Evolutionary conservation across 106 monocot genomes (phyloP), one percentile per base, ranked within the genome.

Genomic region (Apostasia ramifera): DNA sequence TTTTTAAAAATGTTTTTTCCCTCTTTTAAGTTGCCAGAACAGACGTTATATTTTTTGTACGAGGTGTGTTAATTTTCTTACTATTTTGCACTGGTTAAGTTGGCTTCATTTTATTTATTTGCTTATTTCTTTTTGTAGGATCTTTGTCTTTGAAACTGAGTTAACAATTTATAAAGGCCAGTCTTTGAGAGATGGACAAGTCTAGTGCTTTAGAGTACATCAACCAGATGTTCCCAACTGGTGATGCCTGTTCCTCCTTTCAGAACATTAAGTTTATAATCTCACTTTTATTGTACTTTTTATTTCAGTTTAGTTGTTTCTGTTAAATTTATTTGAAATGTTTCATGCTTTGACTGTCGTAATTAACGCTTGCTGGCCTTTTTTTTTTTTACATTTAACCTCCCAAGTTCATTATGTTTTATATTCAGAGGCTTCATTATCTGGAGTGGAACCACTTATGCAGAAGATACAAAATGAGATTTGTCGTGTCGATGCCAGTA

Each of bases 391-490:
- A 37, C 47, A 26, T 43, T 2, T 6, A 15, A 66, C 6, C 37
- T 10, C 65, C 1, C 49, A n/a, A 4, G 12, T 68, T 55, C 8
- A 41, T 69, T 42, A 46, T 43, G 55, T 44, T 71, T 26, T n/a
- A 10, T 47, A 68, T 40, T 40, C 83, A 98, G 98, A 98, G 73
- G 98, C 92, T 71, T 98, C 98, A 58, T 80, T 98, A 78, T 80
- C 87, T 56, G 98, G 98, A 47, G 90, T 98, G 14, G 98, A 98
- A 77, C 98, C 98, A 55, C 85, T 98, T 54, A 98, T 98, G 90
- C 98, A 98, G 61, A 93, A 98, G 85, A 98, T 98, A 75, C 98
- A 93, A 56, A 85, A 78, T 76, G 98, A 93, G 78, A 98, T 98
- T 74, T 87, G 85, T 41, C 86, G 87, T 69, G 98, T 98, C 13